phyloP scores from a whole-genome alignment of 2,329 filamentous ascomycete species.

The Didymella pinodella region DNA sequence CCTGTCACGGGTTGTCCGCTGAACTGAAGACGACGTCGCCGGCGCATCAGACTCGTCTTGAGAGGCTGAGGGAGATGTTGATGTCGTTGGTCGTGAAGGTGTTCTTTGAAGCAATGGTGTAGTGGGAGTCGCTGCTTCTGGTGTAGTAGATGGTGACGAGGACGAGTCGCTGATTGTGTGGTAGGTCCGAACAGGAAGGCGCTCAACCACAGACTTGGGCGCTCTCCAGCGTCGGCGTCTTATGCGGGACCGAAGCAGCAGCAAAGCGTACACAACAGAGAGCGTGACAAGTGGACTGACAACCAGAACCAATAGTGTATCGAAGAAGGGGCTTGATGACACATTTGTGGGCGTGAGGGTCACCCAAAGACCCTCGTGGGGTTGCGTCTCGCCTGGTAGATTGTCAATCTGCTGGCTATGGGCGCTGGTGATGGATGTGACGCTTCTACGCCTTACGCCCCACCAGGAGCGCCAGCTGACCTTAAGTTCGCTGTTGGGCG shows the following conservation, averaged over 20 bases:
- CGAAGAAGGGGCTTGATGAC: conserved; percentile 91
- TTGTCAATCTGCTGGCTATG: conserved; percentile 30
- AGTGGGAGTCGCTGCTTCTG: conserved; percentile 71
- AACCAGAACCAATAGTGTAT: conserved; percentile 95
- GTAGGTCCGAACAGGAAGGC: conserved; percentile 93
- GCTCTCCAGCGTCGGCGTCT: conserved; percentile 91
- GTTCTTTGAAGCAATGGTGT: conserved; percentile 76
- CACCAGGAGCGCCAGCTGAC: conserved; percentile 38
- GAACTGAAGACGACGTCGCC: conserved; percentile 43
- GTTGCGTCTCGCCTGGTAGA: conserved; percentile 43
- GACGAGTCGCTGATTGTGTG: conserved; percentile 77
- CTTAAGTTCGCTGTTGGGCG: conserved; percentile 29
- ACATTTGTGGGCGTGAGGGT: conserved; percentile 89
- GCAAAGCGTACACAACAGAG: conserved; percentile 88
- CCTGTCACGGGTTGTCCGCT: conserved; percentile 42
- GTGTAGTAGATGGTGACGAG: conserved; percentile 64
- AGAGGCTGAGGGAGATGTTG: conserved; percentile 68
- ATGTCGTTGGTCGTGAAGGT: conserved; percentile 36
- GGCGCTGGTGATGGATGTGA: conserved; percentile 29
- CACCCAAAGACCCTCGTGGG: conserved; percentile 89
- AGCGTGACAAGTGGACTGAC: conserved; percentile 91
- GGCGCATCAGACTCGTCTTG: conserved; percentile 69
- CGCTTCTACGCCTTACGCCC: conserved; percentile 29
- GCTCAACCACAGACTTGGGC: conserved; percentile 95
- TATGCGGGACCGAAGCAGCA: conserved; percentile 87